Evolutionary conservation across 306 rosid species (phyloP).

Genomic region (Trifolium subterraneum): DNA sequence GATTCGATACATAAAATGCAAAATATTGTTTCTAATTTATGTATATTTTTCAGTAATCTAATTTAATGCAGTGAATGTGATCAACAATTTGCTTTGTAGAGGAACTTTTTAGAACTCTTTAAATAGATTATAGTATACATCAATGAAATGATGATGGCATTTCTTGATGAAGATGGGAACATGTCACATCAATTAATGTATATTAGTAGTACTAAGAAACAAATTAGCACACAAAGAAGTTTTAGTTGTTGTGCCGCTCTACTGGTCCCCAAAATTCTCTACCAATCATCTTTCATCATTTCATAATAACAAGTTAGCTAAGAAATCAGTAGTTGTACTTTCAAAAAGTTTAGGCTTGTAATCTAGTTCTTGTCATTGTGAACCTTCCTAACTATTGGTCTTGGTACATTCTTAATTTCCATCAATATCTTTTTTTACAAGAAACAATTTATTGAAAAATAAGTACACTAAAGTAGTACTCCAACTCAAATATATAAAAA

Average conservation of each 20-base stretch:
- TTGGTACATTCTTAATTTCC: constrained; percentile 4
- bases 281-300: background rate
- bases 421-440: background rate
- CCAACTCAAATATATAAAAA: background rate
- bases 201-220: constrained; percentile 33
- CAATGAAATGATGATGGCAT: constrained; percentile 36
- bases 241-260: constrained; percentile 20
- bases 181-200: constrained; percentile 28
- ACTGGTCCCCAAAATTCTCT: constrained; percentile 19
- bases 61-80: constrained; percentile 13
- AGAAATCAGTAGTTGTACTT: constrained; percentile 13
- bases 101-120: background rate
- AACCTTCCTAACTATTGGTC: constrained; percentile 31
- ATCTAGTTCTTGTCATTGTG: constrained; percentile 23
- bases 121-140: background rate
- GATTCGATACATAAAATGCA: background rate
- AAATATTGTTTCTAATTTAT: background rate
- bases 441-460: background rate
- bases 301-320: constrained; percentile 20
- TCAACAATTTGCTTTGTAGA: constrained; percentile 11
- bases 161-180: constrained; percentile 18
- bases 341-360: constrained; percentile 16
- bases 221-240: constrained; percentile 23
- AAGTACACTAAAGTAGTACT: background rate
- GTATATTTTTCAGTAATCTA: background rate